Evolutionary conservation across 108 stramenopile species (phyloP), one percentile per base, ranked within the genome.

Genomic region (Nitzschia sp.): DNA sequence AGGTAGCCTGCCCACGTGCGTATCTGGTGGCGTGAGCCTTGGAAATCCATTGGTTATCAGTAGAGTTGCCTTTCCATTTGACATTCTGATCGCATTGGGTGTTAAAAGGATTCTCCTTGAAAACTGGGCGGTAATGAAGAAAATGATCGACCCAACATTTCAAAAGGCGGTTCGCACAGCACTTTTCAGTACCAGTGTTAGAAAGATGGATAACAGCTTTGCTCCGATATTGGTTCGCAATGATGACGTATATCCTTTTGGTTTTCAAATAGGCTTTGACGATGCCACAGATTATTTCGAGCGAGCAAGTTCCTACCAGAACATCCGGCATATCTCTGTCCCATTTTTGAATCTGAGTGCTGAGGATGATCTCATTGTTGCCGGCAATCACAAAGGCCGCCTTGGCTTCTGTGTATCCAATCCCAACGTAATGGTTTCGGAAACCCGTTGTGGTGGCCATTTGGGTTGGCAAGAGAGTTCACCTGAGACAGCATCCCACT

Each of bases 401-500:
- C 42, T 94, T 34, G 77, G 80, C 39, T 84, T 85, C 51, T 83
- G 83, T 52, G 41, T 90, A 41, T 74, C 78, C 10, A 94, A 94
- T 82, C 93, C 93, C 10, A 89, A 91, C 66, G 82, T 91, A 0
- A 67, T 94, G 59, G 77, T 86, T 10, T 90, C 89, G 15, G 89
- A 94, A 63, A 91, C 93, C 15, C 51, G 74, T 65, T 90, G 90
- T 65, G 93, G 90, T 63, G 93, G 93, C 20, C 93, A 94, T 67
- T 65, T 94, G 59, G 93, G 93, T 19, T 94, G 93, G 90, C 86
- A 87, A 57, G 93, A 94, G 73, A 73, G 77, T 67, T 86, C 87
- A 11, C 75, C 72, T 17, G 61, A 61, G 5, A 57, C 44, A 7
- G 56, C 57, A 2, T 34, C 29, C 29, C 29, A 34, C 29, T 70